A percentile compares a stretch with the other conserved stretches of the same genome.
Evolutionary conservation across 2,329 filamentous ascomycete species (phyloP).

Genomic region (Talaromyces sp.): DNA sequence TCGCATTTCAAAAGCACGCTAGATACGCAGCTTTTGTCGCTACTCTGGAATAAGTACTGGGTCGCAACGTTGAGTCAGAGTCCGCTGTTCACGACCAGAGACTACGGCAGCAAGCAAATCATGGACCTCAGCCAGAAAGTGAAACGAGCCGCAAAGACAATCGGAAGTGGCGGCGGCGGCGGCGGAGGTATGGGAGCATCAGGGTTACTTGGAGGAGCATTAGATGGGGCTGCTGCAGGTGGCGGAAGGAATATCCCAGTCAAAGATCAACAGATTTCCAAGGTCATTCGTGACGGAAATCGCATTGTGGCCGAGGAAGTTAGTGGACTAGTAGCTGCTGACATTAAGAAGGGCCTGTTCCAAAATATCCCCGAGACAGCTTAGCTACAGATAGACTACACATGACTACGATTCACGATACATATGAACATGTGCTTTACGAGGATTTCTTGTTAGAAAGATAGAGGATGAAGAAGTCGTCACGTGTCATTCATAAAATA

Average conservation of each 20-base stretch:
- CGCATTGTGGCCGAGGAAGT: slow-evolving; percentile 57
- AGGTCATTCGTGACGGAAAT: slow-evolving; percentile 55
- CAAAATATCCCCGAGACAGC: slow-evolving; percentile 36
- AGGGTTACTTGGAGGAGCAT: slow-evolving; percentile 20
- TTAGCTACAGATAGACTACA: slow-evolving; percentile 6
- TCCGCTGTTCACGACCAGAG: slow-evolving; percentile 85
- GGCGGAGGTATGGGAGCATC: slow-evolving; percentile 20
- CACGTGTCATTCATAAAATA: slow-evolving; percentile 10
- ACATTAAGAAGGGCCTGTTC: slow-evolving; percentile 53
- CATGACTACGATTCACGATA: background rate
- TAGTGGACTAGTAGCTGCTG: slow-evolving; percentile 45
- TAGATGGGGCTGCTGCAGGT: background rate
- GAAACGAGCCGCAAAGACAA: slow-evolving; percentile 56
- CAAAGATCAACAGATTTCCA: slow-evolving; percentile 49
- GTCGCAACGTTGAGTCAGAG: slow-evolving; percentile 91
- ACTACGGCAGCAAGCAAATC: slow-evolving; percentile 91
- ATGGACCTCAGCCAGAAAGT: slow-evolving; percentile 82
- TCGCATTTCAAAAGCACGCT: slow-evolving; percentile 93
- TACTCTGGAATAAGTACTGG: slow-evolving; percentile 96
- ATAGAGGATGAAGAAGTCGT: background rate
- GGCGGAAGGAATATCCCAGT: slow-evolving; percentile 2
- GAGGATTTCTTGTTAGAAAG: background rate
- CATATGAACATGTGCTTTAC: background rate
- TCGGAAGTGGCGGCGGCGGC: slow-evolving; percentile 25
- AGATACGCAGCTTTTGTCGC: slow-evolving; percentile 78